phyloP scores from a whole-genome alignment of 345 rosid genomes.

The Brassica cretica region DNA sequence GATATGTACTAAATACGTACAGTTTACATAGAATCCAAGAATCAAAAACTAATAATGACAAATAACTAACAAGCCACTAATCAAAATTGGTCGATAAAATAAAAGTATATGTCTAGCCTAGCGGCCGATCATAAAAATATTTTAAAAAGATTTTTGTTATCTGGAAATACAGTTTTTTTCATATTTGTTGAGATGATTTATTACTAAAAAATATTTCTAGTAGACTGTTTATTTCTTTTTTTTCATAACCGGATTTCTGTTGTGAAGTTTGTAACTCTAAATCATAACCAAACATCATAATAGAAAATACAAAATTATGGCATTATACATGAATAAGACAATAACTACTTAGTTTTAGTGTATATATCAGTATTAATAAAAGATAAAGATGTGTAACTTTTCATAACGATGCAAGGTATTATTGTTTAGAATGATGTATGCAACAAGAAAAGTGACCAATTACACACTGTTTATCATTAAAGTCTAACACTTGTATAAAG shows the following conservation, averaged over 20 bases:
- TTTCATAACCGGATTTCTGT: background rate
- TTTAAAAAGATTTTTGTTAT: background rate
- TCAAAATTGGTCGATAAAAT: background rate
- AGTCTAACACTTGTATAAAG: slow-evolving; percentile 13
- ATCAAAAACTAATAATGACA: background rate
- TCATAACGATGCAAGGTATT: too few relatives aligned
- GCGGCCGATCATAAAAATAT: background rate
- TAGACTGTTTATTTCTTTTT: too few relatives aligned
- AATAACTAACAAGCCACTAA: background rate
- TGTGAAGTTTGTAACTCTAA: slow-evolving; percentile 2
- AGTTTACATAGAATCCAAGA: background rate
- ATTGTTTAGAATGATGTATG: too few relatives aligned
- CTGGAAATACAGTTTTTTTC: background rate
- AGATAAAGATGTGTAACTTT: too few relatives aligned
- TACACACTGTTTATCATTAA: background rate
- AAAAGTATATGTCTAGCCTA: background rate
- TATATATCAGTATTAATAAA: background rate
- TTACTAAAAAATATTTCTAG: background rate
- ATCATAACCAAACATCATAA: slow-evolving; percentile 21
- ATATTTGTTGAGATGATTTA: background rate
- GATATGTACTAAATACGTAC: too few relatives aligned
- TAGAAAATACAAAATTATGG: slow-evolving; percentile 1
- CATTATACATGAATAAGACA: background rate
- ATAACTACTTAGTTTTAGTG: too few relatives aligned
- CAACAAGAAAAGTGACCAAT: too few relatives aligned